Percentiles rank a stretch among this genome's conserved stretches.
Evolutionary conservation across 768 basidiomycete species (phyloP).

Genomic region (Leccinum subtestaceum): DNA sequence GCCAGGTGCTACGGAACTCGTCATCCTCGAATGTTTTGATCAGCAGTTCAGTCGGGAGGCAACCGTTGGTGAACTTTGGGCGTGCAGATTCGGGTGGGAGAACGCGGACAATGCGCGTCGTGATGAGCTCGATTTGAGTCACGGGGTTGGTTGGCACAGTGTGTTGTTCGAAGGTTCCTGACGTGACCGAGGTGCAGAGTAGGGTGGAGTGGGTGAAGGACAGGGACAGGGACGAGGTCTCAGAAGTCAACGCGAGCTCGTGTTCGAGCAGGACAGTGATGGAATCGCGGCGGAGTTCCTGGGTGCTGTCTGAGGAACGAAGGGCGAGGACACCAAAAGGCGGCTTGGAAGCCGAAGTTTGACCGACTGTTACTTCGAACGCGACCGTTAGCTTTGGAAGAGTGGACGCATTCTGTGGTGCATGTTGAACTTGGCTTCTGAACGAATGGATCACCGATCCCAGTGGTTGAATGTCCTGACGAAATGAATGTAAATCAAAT

Average conservation of each 20-base stretch:
- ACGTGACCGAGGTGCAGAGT: constrained; percentile 9
- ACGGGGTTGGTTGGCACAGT: constrained; percentile 5
- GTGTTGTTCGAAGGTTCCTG: constrained; percentile 2
- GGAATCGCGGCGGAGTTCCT: constrained; percentile 3
- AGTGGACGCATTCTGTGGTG: constrained; percentile 11
- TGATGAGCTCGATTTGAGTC: constrained; percentile 16
- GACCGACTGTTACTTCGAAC: constrained; percentile 18
- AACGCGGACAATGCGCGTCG: constrained; percentile 23
- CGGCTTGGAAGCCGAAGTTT: constrained; percentile 2
- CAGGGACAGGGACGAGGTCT: constrained; percentile 16
- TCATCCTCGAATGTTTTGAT: constrained; percentile 18
- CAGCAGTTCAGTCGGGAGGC: constrained; percentile 22
- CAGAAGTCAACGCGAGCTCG: constrained; percentile 15
- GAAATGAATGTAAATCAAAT: not conserved
- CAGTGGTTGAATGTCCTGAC: constrained; percentile 19
- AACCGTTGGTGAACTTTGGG: constrained; percentile 1
- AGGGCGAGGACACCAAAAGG: constrained; percentile 14
- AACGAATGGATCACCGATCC: constrained; percentile 12
- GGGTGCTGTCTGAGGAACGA: constrained; percentile 4
- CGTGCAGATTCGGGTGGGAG: constrained; percentile 6
- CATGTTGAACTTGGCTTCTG: not conserved
- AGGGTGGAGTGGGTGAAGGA: constrained; percentile 26
- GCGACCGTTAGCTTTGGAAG: constrained; percentile 21
- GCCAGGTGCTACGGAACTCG: constrained; percentile 20
- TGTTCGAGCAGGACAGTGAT: constrained; percentile 15